Evolutionary conservation across 768 basidiomycete species (phyloP), one percentile per base, ranked within the genome.

Genomic region (Russula emetica): DNA sequence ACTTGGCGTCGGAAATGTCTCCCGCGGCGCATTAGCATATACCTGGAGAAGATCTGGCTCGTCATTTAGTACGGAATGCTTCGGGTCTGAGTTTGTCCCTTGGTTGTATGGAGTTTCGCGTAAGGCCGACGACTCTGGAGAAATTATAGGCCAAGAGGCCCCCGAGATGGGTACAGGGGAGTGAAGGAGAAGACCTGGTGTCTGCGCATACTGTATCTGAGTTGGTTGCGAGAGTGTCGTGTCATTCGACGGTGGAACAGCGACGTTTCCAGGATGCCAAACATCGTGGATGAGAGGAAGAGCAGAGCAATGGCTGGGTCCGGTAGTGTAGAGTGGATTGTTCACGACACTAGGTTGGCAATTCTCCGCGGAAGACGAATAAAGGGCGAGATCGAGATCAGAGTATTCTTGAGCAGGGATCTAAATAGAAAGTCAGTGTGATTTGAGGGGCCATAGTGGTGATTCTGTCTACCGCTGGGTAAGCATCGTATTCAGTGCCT

Each of bases 1-100:
- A 42, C 82, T 83, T 1, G 87, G 87, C 0, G 87, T 88, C 1
- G 81, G 86, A 67, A 88, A 86, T 20, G 68, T 68, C 49, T 65
- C 66, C 28, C 69, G 71, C 5, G 72, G 72, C 1, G 67, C 70
- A 38, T 68, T 67, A 26, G 67, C 67, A 61, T 68, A 67, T 28
- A 67, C 60, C 20, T 68, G 60, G 24, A 67, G 67, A 63, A 67
- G 61, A 52, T 67, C 60, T 1, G 61, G 67, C 20, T 60, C 54
- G 18, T 49, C 38, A 5, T 49, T 58, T 24, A 52, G 24, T 20
- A 22, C 14, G 14, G 38, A 16, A 30, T 36, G 40, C 24, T 54
- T 63, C 24, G 45, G 24, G 32, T 28, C 55, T 34, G 26, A 36
- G 32, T n/a, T 59, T 34, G 40, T 32, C 14, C 32, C 55, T 56